phyloP scores from a whole-genome alignment of 495 filamentous ascomycete genomes.

The Stereocaulon alpinum region DNA sequence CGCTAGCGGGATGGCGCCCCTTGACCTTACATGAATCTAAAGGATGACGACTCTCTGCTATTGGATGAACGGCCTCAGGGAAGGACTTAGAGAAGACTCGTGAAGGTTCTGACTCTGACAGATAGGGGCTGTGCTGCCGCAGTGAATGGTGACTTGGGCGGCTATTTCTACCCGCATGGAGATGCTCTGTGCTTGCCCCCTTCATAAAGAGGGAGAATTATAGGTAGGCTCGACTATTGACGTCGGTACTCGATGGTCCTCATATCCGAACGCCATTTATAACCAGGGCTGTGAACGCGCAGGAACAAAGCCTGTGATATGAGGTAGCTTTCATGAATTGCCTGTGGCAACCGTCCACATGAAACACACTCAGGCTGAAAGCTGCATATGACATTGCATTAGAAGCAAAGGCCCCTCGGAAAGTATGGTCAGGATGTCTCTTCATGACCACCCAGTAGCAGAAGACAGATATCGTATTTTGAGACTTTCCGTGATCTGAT shows the following conservation, averaged over 20 bases:
- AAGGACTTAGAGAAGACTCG: background rate
- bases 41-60: background rate
- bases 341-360: background rate
- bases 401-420: background rate
- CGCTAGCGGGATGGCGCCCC: background rate
- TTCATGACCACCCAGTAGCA: background rate
- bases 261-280: background rate
- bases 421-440: background rate
- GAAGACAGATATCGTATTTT: background rate
- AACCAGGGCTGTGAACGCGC: background rate
- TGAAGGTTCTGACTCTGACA: background rate
- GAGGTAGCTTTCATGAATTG: background rate
- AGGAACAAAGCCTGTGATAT: background rate
- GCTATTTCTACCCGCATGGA: background rate
- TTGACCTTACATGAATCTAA: background rate
- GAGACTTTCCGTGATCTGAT: background rate
- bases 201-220: background rate
- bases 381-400: background rate
- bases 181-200: background rate
- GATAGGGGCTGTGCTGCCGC: conserved; percentile 1
- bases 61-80: background rate
- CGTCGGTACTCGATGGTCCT: background rate
- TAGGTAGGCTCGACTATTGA: background rate
- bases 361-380: background rate
- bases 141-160: background rate